phyloP scores from a whole-genome alignment of 1,139 yeast species.

The Taphrina communis region DNA sequence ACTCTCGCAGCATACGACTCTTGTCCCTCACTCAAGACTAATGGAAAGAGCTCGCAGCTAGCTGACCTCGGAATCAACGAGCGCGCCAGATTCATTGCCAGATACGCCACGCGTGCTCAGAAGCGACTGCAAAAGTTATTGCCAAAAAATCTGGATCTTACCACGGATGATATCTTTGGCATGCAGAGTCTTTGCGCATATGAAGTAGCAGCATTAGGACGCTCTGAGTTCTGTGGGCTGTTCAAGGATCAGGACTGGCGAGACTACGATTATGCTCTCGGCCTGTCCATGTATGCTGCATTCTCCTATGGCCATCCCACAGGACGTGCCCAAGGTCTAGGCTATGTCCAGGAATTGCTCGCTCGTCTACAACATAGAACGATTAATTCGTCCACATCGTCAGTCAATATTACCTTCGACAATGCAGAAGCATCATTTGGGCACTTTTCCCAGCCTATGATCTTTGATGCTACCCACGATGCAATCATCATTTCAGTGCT shows the following conservation, averaged over 20 bases:
- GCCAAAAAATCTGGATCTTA: conserved; percentile 48
- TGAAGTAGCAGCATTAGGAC: conserved; percentile 59
- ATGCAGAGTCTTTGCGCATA: conserved; percentile 59
- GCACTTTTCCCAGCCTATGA: conserved; percentile 4
- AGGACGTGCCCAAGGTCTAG: conserved; percentile 55
- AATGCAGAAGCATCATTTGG: conserved; percentile 4
- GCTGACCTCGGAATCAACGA: not conserved
- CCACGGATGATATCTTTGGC: conserved; percentile 53
- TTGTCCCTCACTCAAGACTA: conserved; percentile 11
- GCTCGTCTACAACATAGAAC: conserved; percentile 50
- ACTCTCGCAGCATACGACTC: conserved; percentile 16
- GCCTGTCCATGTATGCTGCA: conserved; percentile 55
- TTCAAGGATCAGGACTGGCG: conserved; percentile 61
- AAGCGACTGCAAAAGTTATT: conserved; percentile 10
- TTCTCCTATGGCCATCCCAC: conserved; percentile 53
- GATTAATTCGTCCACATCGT: conserved; percentile 8
- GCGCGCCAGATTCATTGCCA: conserved; percentile 6
- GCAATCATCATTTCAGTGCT: conserved; percentile 11
- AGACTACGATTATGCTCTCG: conserved; percentile 57
- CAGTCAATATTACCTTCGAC: conserved; percentile 13
- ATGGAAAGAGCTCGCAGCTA: not conserved
- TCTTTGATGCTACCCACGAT: conserved; percentile 24
- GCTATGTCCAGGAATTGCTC: conserved; percentile 54
- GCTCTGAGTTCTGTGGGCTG: conserved; percentile 57
- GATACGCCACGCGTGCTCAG: conserved; percentile 13